Base-by-base conservation (phyloP, 2,329 filamentous ascomycete species). In the Fusarium sp. region DNA sequence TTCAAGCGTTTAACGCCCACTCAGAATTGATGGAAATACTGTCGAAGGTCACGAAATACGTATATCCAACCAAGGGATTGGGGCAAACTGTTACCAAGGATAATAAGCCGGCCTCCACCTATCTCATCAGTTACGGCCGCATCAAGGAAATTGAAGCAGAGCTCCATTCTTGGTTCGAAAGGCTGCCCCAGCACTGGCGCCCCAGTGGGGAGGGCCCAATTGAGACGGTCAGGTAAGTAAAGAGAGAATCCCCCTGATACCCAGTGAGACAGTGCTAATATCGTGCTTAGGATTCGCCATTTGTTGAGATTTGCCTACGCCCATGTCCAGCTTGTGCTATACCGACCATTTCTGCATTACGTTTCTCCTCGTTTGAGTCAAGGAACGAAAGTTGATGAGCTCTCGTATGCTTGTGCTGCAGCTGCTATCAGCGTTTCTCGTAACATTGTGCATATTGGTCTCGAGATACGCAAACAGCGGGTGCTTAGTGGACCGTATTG, bases 271-370 rank as follows among this genome's bases (percentile, higher is more conserved):
- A 37, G 52, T 53, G 33, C 68, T 71, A 35, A 74, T 37, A 6
- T 3, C 10, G 5, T 19, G 17, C 17, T 45, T 52, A 87, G 86
- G 11, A 84, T 89, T n/a, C 92, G 93, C 62, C 92, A 94, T 66
- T 82, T 94, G 24, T 82, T 96, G 20, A 86, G 92, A 35, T 90
- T 96, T 78, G 87, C 90, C n/a, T 95, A 92, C 75, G 91, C 91
- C 3, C 92, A 95, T 73, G 91, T 94, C 7, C 92, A 95, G 74
- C 89, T 96, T 77, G 89, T 96, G 74, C 81, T 96, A 3, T 96
- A 96, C 74, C 84, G 93, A 19, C 93, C 93, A 0, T 96, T 96
- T 76, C 80, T 96, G 14, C 93, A 96, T 75, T 96, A 95, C 70
- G 89, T 93, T 17, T 93, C 92, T 9, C 88, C 89, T 11, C 83